Evolutionary conservation across 768 basidiomycete species (phyloP).

Genomic region (Agrocybe pediades): DNA sequence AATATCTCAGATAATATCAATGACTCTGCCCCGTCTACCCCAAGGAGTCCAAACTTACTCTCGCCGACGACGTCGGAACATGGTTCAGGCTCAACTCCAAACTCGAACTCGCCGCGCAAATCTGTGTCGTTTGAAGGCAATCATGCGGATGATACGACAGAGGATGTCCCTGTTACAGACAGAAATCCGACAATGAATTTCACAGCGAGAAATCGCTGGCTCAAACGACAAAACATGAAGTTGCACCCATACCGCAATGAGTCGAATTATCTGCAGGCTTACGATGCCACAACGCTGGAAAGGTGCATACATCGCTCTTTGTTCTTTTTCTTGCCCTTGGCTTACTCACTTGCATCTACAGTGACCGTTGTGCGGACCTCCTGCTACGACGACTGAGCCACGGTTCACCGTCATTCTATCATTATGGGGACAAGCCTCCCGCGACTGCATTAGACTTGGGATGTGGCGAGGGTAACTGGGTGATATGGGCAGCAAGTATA

Average conservation of each 20-base stretch:
- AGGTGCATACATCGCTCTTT: slow-evolving; percentile 44
- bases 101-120: slow-evolving; percentile 12
- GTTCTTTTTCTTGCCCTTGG: slow-evolving; percentile 2
- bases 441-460: slow-evolving; percentile 70
- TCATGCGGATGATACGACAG: slow-evolving; percentile 2
- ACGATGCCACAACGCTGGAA: slow-evolving; percentile 55
- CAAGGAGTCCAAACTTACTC: slow-evolving; percentile 9
- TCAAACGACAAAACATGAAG: slow-evolving; percentile 45
- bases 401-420: slow-evolving; percentile 62
- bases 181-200: slow-evolving; percentile 15
- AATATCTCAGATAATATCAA: neutral
- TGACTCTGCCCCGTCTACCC: slow-evolving; percentile 4
- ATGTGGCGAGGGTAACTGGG: slow-evolving; percentile 75
- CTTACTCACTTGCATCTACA: slow-evolving; percentile 27
- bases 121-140: slow-evolving; percentile 22
- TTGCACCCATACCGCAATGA: slow-evolving; percentile 53
- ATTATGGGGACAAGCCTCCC: slow-evolving; percentile 50
- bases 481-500: slow-evolving; percentile 55
- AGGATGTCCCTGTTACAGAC: slow-evolving; percentile 4
- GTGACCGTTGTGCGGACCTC: slow-evolving; percentile 60
- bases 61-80: slow-evolving; percentile 9
- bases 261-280: slow-evolving; percentile 69
- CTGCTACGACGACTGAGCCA: slow-evolving; percentile 58
- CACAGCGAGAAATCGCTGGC: slow-evolving; percentile 38
- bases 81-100: neutral